Base-by-base conservation (phyloP, 2,329 filamentous ascomycete species). In the Septoria petroselini region DNA sequence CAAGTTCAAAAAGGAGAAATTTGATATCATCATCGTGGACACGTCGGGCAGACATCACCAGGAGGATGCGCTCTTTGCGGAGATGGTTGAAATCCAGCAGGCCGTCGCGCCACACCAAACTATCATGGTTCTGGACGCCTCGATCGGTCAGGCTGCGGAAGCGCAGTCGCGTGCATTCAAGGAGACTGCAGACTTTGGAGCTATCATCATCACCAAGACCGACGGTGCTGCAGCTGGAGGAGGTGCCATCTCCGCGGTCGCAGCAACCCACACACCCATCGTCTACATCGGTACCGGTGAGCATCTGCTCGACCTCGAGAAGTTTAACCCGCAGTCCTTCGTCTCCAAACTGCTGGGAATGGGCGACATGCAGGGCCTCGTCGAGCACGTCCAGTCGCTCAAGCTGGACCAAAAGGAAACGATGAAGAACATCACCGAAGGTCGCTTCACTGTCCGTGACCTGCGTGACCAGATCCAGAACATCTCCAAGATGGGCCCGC, bases 401-500 rank as follows among this genome's bases (percentile, higher is more conserved):
- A 96, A 95, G 68, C 81, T 96, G 41, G 91, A 97, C 70, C 93
- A 96, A 60, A 97, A 98, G 72, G 91, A 97, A 64, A 97, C 93
- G 3, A 96, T 98, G 79, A 98, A 98, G 76, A 91, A 98, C 73
- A 94, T 98, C 59, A 86, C 89, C 5, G 91, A 96, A 65, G 93
- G 93, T 48, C 91, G 96, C 57, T 98, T 97, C 71, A 95, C 93
- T 0, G 81, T 98, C 27, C 86, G 93, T 48, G 93, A 98, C 68
- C 79, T 98, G 59, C 83, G 93, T 15, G 93, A 98, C 68, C 94
- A 98, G 67, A 82, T 98, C 9, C 86, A 86, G 51, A 97, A 97
- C 65, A 96, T 98, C 65, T 96, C 97, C 90, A 98, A 98, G 75
- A 97, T 98, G 93, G 93, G 93, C 0, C 93, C 93, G 0, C 74